Conservation (phyloP, 2,329 filamentous ascomycete genomes). For the Talaromyces sp. region DNA sequence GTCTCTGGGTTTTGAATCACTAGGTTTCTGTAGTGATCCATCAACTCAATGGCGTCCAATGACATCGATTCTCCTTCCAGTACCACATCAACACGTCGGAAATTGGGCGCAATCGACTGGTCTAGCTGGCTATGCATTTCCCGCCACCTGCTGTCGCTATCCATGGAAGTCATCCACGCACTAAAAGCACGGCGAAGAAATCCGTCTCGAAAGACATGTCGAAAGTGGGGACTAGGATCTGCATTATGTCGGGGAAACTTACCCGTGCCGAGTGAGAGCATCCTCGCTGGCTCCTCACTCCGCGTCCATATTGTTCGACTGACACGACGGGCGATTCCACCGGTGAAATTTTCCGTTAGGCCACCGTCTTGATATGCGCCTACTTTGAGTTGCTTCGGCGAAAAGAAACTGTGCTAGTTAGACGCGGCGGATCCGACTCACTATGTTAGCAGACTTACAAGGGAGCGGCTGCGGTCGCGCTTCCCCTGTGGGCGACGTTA, state of each 20-base stretch:
- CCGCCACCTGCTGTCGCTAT: not conserved
- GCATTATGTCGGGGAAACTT: not conserved
- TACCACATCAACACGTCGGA: constrained; percentile 4
- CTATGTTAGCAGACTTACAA: no score
- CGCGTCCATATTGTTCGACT: no score
- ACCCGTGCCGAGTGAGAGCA: not conserved
- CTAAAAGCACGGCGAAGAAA: not conserved
- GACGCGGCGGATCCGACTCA: no score
- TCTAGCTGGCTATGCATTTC: constrained; percentile 6
- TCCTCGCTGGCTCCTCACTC: not conserved
- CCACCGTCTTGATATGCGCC: no score
- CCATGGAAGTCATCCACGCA: constrained; percentile 1
- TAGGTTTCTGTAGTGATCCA: constrained; percentile 2
- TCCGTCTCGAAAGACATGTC: not conserved
- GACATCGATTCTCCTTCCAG: constrained; percentile 4
- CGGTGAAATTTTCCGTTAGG: no score
- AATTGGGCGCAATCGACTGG: not conserved
- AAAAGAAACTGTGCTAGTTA: no score
- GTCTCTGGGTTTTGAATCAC: constrained; percentile 11
- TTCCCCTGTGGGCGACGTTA: no score
- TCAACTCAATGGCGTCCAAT: not conserved
- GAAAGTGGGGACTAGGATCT: not conserved
- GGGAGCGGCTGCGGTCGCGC: no score
- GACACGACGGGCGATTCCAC: no score
- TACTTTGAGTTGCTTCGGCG: no score